Base-by-base conservation (phyloP, 2,329 filamentous ascomycete genomes). In the Dendrostoma leiphaemia region DNA sequence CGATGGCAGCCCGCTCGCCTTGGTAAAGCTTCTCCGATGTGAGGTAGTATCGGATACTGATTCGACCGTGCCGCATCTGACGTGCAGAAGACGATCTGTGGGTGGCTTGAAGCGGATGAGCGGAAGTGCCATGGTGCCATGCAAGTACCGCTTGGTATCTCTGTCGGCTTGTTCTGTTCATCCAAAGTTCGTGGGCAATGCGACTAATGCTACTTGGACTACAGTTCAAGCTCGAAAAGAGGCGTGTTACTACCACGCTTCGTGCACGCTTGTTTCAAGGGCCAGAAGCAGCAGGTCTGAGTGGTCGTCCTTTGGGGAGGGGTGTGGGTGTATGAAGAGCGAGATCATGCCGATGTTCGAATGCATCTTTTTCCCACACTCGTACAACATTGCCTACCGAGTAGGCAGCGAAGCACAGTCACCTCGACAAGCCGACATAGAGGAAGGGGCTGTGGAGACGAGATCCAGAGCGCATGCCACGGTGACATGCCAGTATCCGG, bases 1-100 rank as follows among this genome's bases (percentile, higher is more conserved):
- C 28, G 15, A 23, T 13, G 29, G n/a, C n/a, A n/a, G n/a, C n/a
- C n/a, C n/a, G n/a, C n/a, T n/a, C n/a, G n/a, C n/a, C n/a, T n/a
- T n/a, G n/a, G n/a, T n/a, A n/a, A n/a, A n/a, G n/a, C n/a, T n/a
- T n/a, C n/a, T n/a, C n/a, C 40, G 29, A 23, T 17, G 29, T 7
- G 23, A 43, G 48, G 38, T 44, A 45, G 23, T 24, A 44, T 43
- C 21, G 29, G 26, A 28, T 7, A 9, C 19, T 38, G 40, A 26
- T 38, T 32, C n/a, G 21, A 26, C 17, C 26, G 48, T 13, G 29
- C 43, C 32, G 32, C 41, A 32, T 45, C 49, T 53, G 51, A 53
- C 51, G 51, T 53, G 51, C 51, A 53, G 51, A 6, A 19, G 34
- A 28, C 19, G 51, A 41, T 53, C 44, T 48, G 26, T 48, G n/a